Base-by-base conservation (phyloP, 2,329 filamentous ascomycete species). In the Rhinocladiella mackenziei region DNA sequence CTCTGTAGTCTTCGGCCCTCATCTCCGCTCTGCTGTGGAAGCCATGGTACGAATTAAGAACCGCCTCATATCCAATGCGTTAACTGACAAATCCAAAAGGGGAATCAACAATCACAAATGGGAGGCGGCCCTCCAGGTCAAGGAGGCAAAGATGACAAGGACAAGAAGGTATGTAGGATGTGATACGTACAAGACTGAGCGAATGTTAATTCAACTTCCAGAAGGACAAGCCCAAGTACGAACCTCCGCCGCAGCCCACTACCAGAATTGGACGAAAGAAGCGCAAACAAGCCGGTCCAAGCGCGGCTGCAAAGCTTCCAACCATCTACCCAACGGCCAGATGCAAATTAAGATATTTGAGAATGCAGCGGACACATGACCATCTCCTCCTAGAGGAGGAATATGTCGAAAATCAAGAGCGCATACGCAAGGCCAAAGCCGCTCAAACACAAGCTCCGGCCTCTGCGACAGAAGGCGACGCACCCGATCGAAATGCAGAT, bases 171-270 rank as follows among this genome's bases (percentile, higher is more conserved):
- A 71, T 43, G 66, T 31, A 20, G 18, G 18, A 26, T 5, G 10
- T 10, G 43, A 20, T 30, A 28, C 14, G 20, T 10, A 20, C 28
- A 10, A 3, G 3, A 11, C 8, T 8, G 6, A 25, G 6, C 18
- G 17, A 5, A 15, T 28, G 22, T 48, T 58, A 39, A 59, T 31
- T 29, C 13, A 29, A 23, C n/a, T 38, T 50, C 58, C 62, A 95
- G 91, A 97, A 98, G 79, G 91, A 98, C 54, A 98, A 98, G 83
- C 92, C 92, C 65, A 97, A 95, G 85, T 98, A 98, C 76, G 92
- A 98, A 71, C 92, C 92, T 55, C 92, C 92, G 58, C 92, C 92
- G 68, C 84, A 91, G 62, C 92, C 92, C 53, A 98, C 92, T 52
- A 97, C 92, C 56, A 87, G 92, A 66, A 84, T 98, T 65, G 92